phyloP scores from a whole-genome alignment of 2,329 filamentous ascomycete genomes.

The Reticulascus tulasneorum region DNA sequence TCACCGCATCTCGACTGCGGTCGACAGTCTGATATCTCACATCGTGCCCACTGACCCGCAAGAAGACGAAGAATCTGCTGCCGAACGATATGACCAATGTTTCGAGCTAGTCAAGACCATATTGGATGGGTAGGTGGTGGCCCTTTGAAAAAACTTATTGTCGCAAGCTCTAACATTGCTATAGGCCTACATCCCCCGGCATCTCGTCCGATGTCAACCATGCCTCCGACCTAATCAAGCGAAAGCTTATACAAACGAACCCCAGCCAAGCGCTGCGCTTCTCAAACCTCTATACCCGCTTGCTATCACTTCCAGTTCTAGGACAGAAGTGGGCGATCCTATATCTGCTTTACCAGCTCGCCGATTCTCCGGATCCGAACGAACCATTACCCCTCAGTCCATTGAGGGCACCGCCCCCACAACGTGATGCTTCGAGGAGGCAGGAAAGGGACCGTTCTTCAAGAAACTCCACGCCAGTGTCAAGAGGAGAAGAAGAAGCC shows the following conservation, averaged over 20 bases:
- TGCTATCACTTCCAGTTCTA: conserved; percentile 86
- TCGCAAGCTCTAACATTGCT: conserved; percentile 4
- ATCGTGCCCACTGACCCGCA: conserved; percentile 63
- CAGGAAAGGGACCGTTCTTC: conserved; percentile 31
- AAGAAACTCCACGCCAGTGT: conserved; percentile 29
- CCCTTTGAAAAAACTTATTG: neutral
- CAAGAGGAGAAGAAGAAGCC: conserved; percentile 42
- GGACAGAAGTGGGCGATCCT: conserved; percentile 97
- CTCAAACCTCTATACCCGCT: conserved; percentile 82
- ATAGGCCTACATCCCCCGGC: conserved; percentile 46
- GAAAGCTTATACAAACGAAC: conserved; percentile 76
- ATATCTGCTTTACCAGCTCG: conserved; percentile 81
- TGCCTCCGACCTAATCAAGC: conserved; percentile 87
- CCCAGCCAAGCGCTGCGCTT: conserved; percentile 77
- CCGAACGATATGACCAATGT: conserved; percentile 64
- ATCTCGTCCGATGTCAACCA: conserved; percentile 77
- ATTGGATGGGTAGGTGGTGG: conserved; percentile 42
- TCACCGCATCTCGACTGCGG: conserved; percentile 71
- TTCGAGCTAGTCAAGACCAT: conserved; percentile 49
- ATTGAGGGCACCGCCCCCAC: conserved; percentile 29
- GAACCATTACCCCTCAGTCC: conserved; percentile 46
- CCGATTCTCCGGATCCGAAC: conserved; percentile 60
- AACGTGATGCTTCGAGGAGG: conserved; percentile 28
- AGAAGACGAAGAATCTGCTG: conserved; percentile 63
- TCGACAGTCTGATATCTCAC: conserved; percentile 73